Base-by-base conservation (phyloP, 257 asterid genomes). In the Salvia rosmarinus region DNA sequence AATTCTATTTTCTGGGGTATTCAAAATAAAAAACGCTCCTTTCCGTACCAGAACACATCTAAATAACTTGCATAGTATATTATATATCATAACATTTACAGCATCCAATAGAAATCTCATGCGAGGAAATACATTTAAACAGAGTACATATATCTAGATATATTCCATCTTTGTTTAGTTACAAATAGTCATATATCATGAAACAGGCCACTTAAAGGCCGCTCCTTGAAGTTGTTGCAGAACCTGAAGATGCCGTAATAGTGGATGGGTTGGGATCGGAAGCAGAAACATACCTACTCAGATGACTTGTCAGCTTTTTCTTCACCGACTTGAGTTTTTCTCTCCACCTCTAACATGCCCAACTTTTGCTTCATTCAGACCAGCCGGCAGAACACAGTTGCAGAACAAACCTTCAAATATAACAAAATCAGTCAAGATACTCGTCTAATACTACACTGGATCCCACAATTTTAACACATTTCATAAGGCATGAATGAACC, bases 311-410 rank as follows among this genome's bases (percentile, higher is more conserved):
- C 42, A 86, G 78, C 76, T 80, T 88, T 47, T 82, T 86, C 85
- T 83, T 86, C 80, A 82, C 92, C 23, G 23, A 59, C 80, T 83
- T 9, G 17, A 44, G 56, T 16, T 75, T 73, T 70, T 61, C 9
- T 81, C 88, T 68, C 82, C 85, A 6, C 74, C 84, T 71, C 79
- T 80, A 51, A 84, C 79, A 61, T 79, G 84, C 43, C 85, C 80
- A 60, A 88, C 83, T 76, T 85, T 88, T 4, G 78, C 82, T 78
- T 85, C 95, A 51, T 85, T 85, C 81, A 86, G 25, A 40, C 89
- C 85, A 30, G 83, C 84, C 10, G 95, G 95, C 32, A 86, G 89
- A 66, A 88, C 92, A 56, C 92, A 88, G 58, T 86, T 88, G 85
- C 90, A 86, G 75, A 88, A 82, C 64, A 83, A 77, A 69, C 95